Evolutionary conservation across 2,329 filamentous ascomycete genomes (phyloP), one percentile per base, ranked within the genome.

Genomic region (Metarhizium brunneum): DNA sequence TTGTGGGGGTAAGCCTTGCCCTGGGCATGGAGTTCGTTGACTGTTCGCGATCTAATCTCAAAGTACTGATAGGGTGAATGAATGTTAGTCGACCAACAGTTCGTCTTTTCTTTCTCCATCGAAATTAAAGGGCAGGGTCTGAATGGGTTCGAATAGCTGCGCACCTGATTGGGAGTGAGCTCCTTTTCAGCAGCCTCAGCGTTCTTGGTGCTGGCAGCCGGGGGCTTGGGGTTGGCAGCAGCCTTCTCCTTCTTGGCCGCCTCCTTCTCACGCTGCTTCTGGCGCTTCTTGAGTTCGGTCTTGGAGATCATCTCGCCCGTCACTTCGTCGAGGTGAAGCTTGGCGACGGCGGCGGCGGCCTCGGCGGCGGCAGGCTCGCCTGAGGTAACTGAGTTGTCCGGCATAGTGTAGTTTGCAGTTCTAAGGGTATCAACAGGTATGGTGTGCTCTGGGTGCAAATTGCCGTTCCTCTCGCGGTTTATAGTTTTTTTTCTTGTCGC

Each of bases 251-350:
- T 85, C 86, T 95, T 96, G 76, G 91, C 89, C 63, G 87, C 87
- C 59, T 95, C 91, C 73, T 83, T 85, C 72, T 92, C 84, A 63
- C 92, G 86, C 69, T 86, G 81, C 89, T 99, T 99, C 77, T 92
- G 84, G 67, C 92, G 86, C 78, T 90, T 92, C 90, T 99, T 99
- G 71, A 97, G 79, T 76, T 92, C 87, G 16, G 85, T 83, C 84
- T 92, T 92, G 76, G 88, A 92, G 58, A 87, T 70, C 72, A 74
- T 85, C 76, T 99, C 94, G 66, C 94, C 94, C 14, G 94, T 97
- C 61, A 92, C 90, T 68, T 95, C 90, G 72, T 99, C 94, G 52
- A 94, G 82, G 72, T 92, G 82, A 63, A 95, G 80, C 75, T 92
- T 90, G 67, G 81, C 81, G 62, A 86, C 72, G 64, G 74, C 73